Conservation (phyloP, 23 red algal genomes). For the Gracilaria vermiculophylla region DNA sequence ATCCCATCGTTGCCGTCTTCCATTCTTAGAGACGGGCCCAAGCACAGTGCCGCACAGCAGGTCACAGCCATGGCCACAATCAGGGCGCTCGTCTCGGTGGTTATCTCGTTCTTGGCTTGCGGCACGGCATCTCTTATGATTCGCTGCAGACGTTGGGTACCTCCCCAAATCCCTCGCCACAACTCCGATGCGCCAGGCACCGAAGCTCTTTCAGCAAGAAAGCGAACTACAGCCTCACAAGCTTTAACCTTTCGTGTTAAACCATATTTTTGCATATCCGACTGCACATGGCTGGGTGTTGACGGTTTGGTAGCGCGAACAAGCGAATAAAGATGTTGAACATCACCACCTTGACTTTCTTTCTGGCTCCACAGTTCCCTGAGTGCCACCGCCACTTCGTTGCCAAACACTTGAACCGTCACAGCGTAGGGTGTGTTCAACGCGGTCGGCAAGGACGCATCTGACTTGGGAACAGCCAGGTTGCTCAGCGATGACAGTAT, state of each 20-base stretch:
- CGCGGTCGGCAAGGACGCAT: conserved; percentile 8
- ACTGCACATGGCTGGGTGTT: background rate
- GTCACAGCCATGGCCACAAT: conserved; percentile 62
- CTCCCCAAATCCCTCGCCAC: conserved; percentile 50
- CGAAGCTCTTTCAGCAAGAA: conserved; percentile 32
- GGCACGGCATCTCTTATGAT: conserved; percentile 59
- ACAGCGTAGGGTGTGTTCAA: conserved; percentile 20
- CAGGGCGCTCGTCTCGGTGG: conserved; percentile 40
- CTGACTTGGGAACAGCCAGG: background rate
- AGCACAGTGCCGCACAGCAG: conserved; percentile 32
- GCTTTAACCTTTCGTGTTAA: conserved; percentile 37
- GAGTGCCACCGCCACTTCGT: conserved; percentile 33
- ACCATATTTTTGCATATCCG: background rate
- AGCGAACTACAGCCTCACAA: conserved; percentile 67
- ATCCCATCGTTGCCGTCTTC: conserved; percentile 59
- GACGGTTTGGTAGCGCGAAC: conserved; percentile 18
- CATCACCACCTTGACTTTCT: conserved; percentile 40
- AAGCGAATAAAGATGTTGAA: conserved; percentile 28
- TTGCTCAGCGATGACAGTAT: conserved; percentile 14
- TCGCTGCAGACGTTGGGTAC: conserved; percentile 64
- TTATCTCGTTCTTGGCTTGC: conserved; percentile 64
- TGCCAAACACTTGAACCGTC: conserved; percentile 54
- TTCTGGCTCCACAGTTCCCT: conserved; percentile 34
- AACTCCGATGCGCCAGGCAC: background rate
- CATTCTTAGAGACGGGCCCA: conserved; percentile 52